Conservation (phyloP, 2,329 filamentous ascomycete genomes). For the Sporothrix inflata region DNA sequence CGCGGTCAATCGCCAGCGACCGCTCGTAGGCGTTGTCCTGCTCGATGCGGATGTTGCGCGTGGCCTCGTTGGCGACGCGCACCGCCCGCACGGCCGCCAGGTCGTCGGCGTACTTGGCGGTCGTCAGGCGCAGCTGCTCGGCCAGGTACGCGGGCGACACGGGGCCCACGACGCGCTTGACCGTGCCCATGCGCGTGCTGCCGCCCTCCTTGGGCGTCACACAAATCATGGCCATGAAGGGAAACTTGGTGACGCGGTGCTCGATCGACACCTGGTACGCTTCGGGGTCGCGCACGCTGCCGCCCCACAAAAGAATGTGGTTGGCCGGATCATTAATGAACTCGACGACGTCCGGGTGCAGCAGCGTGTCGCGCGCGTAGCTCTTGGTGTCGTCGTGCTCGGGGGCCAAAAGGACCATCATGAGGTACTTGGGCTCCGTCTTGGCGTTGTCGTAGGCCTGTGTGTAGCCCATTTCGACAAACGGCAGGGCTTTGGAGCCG, state of each 20-base stretch:
- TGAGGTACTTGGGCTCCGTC: constrained; percentile 84
- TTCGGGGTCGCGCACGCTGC: constrained; percentile 89
- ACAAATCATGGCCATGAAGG: constrained; percentile 83
- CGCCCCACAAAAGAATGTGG: constrained; percentile 87
- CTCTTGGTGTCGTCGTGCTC: constrained; percentile 90
- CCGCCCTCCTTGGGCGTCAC: constrained; percentile 74
- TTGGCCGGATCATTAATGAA: constrained; percentile 76
- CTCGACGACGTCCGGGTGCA: constrained; percentile 71
- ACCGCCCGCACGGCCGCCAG: constrained; percentile 75
- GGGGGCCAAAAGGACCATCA: constrained; percentile 86
- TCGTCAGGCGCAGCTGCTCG: constrained; percentile 71
- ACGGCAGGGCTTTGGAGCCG: constrained; percentile 70
- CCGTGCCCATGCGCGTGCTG: constrained; percentile 86
- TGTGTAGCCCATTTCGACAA: constrained; percentile 87
- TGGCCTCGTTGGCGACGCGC: constrained; percentile 76
- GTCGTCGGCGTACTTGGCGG: constrained; percentile 75
- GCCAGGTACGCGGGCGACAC: constrained; percentile 72
- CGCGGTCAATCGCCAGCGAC: constrained; percentile 83
- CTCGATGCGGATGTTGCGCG: constrained; percentile 79
- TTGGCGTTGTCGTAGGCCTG: constrained; percentile 90
- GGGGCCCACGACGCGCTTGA: constrained; percentile 76
- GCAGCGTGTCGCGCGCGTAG: constrained; percentile 81
- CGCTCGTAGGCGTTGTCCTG: constrained; percentile 95
- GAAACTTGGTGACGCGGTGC: constrained; percentile 88
- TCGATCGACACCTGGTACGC: constrained; percentile 91